Percentiles rank a stretch among this genome's conserved stretches.
phyloP scores from a whole-genome alignment of 208 protist genomes.

The Eutreptiella sp. region DNA sequence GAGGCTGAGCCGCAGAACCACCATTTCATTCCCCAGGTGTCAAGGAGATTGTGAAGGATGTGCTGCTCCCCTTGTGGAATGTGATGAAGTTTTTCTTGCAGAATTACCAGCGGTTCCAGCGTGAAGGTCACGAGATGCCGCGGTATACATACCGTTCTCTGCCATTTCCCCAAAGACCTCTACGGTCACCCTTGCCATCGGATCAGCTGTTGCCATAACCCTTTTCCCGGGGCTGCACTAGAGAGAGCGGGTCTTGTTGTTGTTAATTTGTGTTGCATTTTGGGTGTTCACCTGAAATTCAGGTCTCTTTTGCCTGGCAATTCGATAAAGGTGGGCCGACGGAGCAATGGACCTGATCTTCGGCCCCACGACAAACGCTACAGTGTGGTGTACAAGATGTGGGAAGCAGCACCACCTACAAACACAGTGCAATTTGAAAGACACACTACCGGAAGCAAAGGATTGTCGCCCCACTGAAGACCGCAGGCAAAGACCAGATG shows the following conservation, averaged over 20 bases:
- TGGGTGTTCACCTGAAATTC: too few species aligned
- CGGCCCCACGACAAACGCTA: too few species aligned
- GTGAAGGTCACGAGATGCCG: background rate
- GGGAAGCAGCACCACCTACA: too few species aligned
- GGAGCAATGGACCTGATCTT: too few species aligned
- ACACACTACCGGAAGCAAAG: too few species aligned
- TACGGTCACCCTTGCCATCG: background rate
- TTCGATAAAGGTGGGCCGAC: too few species aligned
- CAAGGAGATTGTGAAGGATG: constrained; percentile 90
- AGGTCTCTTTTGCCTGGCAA: too few species aligned
- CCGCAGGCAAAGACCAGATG: too few species aligned
- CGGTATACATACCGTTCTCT: background rate
- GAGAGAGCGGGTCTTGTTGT: constrained; percentile 16
- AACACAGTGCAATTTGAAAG: too few species aligned
- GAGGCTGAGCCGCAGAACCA: constrained; percentile 53
- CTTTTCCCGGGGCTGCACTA: constrained; percentile 5
- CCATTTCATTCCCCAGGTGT: too few species aligned
- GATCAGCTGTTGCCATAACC: constrained; percentile 1
- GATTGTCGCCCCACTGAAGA: too few species aligned
- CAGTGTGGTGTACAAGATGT: too few species aligned
- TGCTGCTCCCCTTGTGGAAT: constrained; percentile 98
- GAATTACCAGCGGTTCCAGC: constrained; percentile 66
- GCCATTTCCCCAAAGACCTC: background rate
- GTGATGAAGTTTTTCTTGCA: constrained; percentile 96
- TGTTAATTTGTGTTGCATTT: constrained; percentile 17